phyloP scores from a whole-genome alignment of 495 filamentous ascomycete genomes.

The Neurospora cerealis region DNA sequence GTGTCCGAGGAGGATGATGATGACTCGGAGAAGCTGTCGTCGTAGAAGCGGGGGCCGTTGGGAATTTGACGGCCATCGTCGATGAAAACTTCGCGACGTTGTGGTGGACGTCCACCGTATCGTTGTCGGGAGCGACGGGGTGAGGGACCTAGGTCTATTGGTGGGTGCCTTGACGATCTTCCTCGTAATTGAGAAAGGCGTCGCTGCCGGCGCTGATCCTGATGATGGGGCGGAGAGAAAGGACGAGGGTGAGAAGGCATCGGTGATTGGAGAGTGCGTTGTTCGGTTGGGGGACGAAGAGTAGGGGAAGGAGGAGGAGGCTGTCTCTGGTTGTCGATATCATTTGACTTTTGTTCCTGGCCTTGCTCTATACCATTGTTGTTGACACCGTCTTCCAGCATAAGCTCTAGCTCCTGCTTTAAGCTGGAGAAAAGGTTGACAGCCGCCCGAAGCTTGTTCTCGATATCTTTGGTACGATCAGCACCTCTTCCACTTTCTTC shows the following conservation, averaged over 20 bases:
- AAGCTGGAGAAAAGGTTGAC: slow-evolving; percentile 8
- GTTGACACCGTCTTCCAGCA: slow-evolving; percentile 2
- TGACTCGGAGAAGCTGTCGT: neutral
- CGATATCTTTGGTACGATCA: neutral
- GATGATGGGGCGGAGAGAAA: neutral
- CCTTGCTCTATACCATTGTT: neutral
- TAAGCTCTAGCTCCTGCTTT: slow-evolving; percentile 13
- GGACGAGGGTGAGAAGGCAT: neutral
- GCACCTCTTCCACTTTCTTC: neutral
- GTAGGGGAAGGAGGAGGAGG: neutral
- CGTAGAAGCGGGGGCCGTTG: neutral
- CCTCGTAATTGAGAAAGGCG: neutral
- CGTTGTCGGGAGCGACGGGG: neutral
- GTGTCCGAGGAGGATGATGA: neutral
- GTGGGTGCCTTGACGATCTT: neutral
- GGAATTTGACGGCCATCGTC: neutral
- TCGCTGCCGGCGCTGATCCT: neutral
- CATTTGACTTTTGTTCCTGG: neutral
- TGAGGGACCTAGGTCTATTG: neutral
- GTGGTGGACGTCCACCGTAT: neutral
- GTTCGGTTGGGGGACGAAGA: neutral
- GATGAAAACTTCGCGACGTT: neutral
- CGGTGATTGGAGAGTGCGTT: neutral
- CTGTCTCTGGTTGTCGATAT: neutral
- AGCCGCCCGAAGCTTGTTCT: slow-evolving; percentile 8